phyloP scores from a whole-genome alignment of 345 rosid species.

The Pugionium dolabratum region DNA sequence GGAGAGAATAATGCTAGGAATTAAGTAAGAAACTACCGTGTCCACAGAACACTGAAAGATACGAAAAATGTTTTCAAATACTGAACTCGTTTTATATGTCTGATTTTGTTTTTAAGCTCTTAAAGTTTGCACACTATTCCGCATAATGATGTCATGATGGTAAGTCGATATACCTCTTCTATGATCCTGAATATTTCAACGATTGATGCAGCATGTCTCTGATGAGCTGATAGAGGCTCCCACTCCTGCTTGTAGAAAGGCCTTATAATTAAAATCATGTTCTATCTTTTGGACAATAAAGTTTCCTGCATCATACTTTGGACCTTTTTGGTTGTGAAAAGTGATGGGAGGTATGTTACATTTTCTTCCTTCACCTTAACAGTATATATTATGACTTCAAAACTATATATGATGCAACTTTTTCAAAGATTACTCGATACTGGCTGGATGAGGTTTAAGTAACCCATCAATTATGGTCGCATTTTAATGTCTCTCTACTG shows the following conservation, averaged over 20 bases:
- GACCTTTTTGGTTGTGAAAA: slow-evolving; percentile 7
- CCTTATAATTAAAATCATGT: slow-evolving; percentile 11
- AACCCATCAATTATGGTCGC: slow-evolving; percentile 11
- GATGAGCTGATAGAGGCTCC: slow-evolving; percentile 93
- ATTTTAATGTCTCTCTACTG: slow-evolving; percentile 17
- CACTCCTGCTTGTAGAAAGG: slow-evolving; percentile 65
- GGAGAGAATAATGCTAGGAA: slow-evolving; percentile 10
- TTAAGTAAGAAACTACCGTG: slow-evolving; percentile 16
- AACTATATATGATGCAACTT: slow-evolving; percentile 9
- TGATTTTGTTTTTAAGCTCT: slow-evolving; percentile 21
- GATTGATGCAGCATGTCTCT: slow-evolving; percentile 80
- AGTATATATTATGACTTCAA: neutral
- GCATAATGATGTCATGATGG: slow-evolving; percentile 12
- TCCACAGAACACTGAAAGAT: slow-evolving; percentile 12
- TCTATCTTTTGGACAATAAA: slow-evolving; percentile 14
- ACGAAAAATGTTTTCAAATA: neutral
- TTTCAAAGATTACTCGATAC: slow-evolving; percentile 3
- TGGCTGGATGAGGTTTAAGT: slow-evolving; percentile 20
- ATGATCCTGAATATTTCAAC: slow-evolving; percentile 95
- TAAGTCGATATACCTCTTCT: slow-evolving; percentile 70
- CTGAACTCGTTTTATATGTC: neutral
- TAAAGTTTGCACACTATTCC: slow-evolving; percentile 14
- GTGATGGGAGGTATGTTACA: slow-evolving; percentile 21
- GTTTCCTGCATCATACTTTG: slow-evolving; percentile 10
- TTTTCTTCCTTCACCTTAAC: slow-evolving; percentile 7